phyloP scores from a whole-genome alignment of 371 early-diverging fungal species.

The Mortierella sp. region DNA sequence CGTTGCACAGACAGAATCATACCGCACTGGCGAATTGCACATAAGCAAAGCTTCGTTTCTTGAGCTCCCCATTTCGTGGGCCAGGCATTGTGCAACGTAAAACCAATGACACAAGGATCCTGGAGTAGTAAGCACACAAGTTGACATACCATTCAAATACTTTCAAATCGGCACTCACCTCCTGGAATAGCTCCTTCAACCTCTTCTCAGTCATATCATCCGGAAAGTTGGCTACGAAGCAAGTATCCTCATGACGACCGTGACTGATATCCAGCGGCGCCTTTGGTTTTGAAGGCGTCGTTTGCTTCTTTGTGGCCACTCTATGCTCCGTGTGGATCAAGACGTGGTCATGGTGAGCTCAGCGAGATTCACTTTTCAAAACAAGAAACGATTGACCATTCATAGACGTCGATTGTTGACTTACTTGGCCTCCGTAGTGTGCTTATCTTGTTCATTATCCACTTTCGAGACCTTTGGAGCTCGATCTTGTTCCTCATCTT shows the following conservation, averaged over 20 bases:
- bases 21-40: conserved; percentile 29
- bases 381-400: too few relatives aligned
- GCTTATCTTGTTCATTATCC: neutral
- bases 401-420: too few relatives aligned
- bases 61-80: conserved; percentile 1
- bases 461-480: conserved; percentile 21
- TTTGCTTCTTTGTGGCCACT: conserved; percentile 1
- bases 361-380: too few relatives aligned
- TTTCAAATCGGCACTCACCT: conserved; percentile 9
- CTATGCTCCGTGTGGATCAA: too few relatives aligned
- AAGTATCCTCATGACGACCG: conserved; percentile 42
- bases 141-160: too few relatives aligned
- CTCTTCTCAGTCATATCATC: conserved; percentile 15
- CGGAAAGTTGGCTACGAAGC: conserved; percentile 43
- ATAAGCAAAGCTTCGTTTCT: conserved; percentile 23
- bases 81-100: conserved; percentile 25
- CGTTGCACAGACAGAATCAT: conserved; percentile 8
- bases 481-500: conserved; percentile 6
- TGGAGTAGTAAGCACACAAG: too few relatives aligned
- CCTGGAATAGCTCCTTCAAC: conserved; percentile 25
- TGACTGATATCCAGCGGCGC: conserved; percentile 19
- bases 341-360: too few relatives aligned
- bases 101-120: too few relatives aligned
- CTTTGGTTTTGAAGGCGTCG: neutral
- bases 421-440: too few relatives aligned